Evolutionary conservation across 1,284 basidiomycete genomes (phyloP).

Genomic region (Pseudozyma hubeiensis): DNA sequence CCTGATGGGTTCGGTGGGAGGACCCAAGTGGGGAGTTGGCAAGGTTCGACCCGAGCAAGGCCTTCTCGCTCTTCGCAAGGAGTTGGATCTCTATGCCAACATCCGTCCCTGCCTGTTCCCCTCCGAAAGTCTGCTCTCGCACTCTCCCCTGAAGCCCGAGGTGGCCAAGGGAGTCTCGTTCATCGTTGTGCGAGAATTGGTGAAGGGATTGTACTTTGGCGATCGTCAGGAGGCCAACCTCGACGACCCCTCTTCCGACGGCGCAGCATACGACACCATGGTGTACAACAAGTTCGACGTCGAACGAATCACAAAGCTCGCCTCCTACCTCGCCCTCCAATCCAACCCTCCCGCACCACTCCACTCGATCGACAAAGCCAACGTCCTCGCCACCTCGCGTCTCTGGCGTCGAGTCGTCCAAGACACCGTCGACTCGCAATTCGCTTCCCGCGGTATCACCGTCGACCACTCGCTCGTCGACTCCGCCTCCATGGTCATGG

Average conservation of each 20-base stretch:
- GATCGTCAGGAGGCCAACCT: constrained; percentile 83
- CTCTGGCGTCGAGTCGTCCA: constrained; percentile 82
- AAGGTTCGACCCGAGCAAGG: constrained; percentile 96
- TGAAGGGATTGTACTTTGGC: constrained; percentile 79
- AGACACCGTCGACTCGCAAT: constrained; percentile 64
- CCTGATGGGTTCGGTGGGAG: constrained; percentile 80
- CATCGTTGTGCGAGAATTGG: constrained; percentile 92
- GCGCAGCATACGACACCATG: constrained; percentile 73
- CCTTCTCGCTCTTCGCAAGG: constrained; percentile 89
- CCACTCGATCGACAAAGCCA: constrained; percentile 98
- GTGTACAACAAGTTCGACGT: constrained; percentile 92
- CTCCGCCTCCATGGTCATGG: constrained; percentile 95
- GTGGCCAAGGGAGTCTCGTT: constrained; percentile 88
- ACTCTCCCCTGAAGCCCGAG: constrained; percentile 92
- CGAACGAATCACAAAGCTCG: constrained; percentile 93
- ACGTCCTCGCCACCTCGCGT: constrained; percentile 93
- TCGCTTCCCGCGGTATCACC: constrained; percentile 55
- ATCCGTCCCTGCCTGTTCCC: constrained; percentile 96
- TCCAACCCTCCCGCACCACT: constrained; percentile 86
- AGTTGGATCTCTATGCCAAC: constrained; percentile 94
- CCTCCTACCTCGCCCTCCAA: constrained; percentile 87
- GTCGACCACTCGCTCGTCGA: constrained; percentile 84
- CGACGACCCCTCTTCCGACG: constrained; percentile 58
- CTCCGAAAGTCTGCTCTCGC: constrained; percentile 85
- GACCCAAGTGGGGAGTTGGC: constrained; percentile 95